A percentile compares a stretch with the other conserved stretches of the same genome.
phyloP scores from a whole-genome alignment of 176 grass and related monocot species.

The Elaeis guineensis region DNA sequence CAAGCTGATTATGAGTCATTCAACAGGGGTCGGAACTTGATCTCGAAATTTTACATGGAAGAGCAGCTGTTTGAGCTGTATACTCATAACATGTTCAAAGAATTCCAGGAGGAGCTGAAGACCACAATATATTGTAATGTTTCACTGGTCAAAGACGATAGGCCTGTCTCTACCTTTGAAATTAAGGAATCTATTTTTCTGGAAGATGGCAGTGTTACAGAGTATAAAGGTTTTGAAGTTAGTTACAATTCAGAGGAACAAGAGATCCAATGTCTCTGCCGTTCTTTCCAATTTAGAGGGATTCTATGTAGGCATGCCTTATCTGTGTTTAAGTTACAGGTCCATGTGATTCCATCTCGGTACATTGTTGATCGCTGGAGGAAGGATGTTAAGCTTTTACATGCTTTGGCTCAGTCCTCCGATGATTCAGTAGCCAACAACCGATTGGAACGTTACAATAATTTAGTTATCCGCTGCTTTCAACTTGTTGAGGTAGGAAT shows the following conservation, averaged over 20 bases:
- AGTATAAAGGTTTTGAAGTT: slow-evolving; percentile 64
- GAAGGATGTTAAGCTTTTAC: slow-evolving; percentile 77
- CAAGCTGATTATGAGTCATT: slow-evolving; percentile 88
- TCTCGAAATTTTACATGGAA: slow-evolving; percentile 98
- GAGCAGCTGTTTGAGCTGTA: slow-evolving; percentile 82
- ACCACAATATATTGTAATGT: slow-evolving; percentile 95
- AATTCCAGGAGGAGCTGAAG: slow-evolving; percentile 95
- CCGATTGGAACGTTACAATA: slow-evolving; percentile 35
- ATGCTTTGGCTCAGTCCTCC: slow-evolving; percentile 29
- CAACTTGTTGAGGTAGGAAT: slow-evolving; percentile 69
- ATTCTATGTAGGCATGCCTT: slow-evolving; percentile 88
- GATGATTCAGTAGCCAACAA: slow-evolving; percentile 32
- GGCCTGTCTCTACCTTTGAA: slow-evolving; percentile 50
- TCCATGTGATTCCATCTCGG: slow-evolving; percentile 65
- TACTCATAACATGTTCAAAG: slow-evolving; percentile 87
- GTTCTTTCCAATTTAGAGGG: slow-evolving; percentile 75
- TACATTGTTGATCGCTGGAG: slow-evolving; percentile 88
- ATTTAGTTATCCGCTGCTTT: slow-evolving; percentile 37
- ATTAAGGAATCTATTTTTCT: slow-evolving; percentile 87
- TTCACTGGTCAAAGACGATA: slow-evolving; percentile 56
- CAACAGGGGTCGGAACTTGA: slow-evolving; percentile 63
- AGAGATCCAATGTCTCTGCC: slow-evolving; percentile 64
- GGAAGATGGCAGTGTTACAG: slow-evolving; percentile 69
- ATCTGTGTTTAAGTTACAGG: slow-evolving; percentile 80
- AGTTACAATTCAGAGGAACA: slow-evolving; percentile 51